Evolutionary conservation across 768 basidiomycete genomes (phyloP).

Genomic region (Stropharia rugosoannulata): DNA sequence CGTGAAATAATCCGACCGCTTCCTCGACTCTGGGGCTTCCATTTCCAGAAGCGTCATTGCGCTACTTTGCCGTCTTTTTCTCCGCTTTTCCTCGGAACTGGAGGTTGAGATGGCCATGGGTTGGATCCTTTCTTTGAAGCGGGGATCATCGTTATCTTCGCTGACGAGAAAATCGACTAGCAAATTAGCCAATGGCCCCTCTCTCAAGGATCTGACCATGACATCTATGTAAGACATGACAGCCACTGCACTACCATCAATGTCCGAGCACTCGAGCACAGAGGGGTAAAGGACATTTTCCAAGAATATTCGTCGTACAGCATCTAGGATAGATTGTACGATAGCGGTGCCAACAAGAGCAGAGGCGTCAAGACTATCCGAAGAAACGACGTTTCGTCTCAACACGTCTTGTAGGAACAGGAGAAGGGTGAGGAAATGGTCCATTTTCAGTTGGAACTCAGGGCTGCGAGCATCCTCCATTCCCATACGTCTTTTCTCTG

Average conservation of each 20-base stretch:
- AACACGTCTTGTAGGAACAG: conserved; percentile 92
- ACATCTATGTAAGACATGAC: conserved; percentile 95
- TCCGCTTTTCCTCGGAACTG: conserved; percentile 33
- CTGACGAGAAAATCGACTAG: conserved; percentile 80
- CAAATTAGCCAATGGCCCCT: conserved; percentile 66
- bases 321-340: conserved; percentile 78
- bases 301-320: conserved; percentile 83
- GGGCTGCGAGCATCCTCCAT: conserved; percentile 74
- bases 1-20: conserved; percentile 80
- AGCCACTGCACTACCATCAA: conserved; percentile 93
- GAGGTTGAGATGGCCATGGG: conserved; percentile 43
- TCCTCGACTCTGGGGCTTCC: conserved; percentile 72
- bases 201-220: conserved; percentile 73
- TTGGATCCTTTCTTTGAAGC: conserved; percentile 38
- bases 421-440: conserved; percentile 87
- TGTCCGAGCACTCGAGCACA: conserved; percentile 87
- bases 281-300: conserved; percentile 94
- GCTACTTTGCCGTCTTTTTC: conserved; percentile 71
- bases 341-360: conserved; percentile 76
- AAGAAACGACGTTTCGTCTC: conserved; percentile 52
- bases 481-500: conserved; percentile 58
- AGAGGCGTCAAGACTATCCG: conserved; percentile 55
- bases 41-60: conserved; percentile 90
- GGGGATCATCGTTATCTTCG: conserved; percentile 76
- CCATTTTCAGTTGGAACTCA: conserved; percentile 78